These are phyloP conservation scores for Globisporangium acanthophoron DNA, from an alignment of 352 stramenopile species.

Conservation along the genomic window DNA sequence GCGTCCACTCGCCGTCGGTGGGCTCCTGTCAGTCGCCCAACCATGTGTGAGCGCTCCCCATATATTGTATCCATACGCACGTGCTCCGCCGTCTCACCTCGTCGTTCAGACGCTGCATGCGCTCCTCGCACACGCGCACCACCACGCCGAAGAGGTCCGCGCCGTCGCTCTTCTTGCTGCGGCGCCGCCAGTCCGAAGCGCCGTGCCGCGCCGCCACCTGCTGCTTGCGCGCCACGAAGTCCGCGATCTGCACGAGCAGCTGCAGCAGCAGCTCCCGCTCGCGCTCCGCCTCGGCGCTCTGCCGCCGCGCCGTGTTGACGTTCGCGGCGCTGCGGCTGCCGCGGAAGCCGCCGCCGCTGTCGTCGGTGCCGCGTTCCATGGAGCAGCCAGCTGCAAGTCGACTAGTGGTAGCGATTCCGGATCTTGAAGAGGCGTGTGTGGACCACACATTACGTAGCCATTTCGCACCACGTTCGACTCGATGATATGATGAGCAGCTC, in stretches of 20 bases:
- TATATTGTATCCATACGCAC: not conserved
- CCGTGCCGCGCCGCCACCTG: conserved; percentile 26
- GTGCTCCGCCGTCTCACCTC: not conserved
- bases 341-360: conserved; percentile 2
- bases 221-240: conserved; percentile 47
- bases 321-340: conserved; percentile 16
- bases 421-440: not conserved
- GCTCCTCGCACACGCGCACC: conserved; percentile 46
- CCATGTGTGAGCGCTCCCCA: no score
- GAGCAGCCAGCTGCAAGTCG: not conserved
- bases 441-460: not conserved
- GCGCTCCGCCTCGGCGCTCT: conserved; percentile 3
- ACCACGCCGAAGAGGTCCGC: conserved; percentile 40
- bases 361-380: not conserved
- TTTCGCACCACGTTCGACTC: no score
- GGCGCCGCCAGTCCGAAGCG: conserved; percentile 6
- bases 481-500: not conserved
- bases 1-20: conserved; percentile 14
- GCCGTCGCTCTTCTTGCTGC: conserved; percentile 2
- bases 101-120: conserved; percentile 31
- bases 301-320: conserved; percentile 12
- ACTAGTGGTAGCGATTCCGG: not conserved
- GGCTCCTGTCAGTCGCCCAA: not conserved
- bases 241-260: conserved; percentile 42
- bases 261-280: conserved; percentile 32